Evolutionary conservation across 2,329 filamentous ascomycete genomes (phyloP).

Genomic region (Onygenales sp.): DNA sequence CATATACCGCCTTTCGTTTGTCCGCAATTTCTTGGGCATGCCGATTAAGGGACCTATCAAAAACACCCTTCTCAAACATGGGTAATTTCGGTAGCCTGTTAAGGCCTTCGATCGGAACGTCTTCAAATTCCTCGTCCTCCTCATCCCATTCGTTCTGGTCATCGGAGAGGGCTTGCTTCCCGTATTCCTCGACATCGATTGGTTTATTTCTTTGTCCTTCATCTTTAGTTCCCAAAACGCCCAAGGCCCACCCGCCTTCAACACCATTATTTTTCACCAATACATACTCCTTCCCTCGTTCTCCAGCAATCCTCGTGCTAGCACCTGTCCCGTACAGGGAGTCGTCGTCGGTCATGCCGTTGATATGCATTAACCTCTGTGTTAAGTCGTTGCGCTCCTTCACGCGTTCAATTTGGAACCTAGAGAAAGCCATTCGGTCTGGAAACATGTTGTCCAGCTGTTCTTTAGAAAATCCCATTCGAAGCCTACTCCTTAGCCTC

Average conservation of each 20-base stretch:
- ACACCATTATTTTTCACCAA: constrained; percentile 91
- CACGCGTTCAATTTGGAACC: constrained; percentile 91
- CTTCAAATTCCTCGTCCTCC: constrained; percentile 76
- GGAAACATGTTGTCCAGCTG: constrained; percentile 96
- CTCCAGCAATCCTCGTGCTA: constrained; percentile 49
- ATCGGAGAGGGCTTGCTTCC: constrained; percentile 41
- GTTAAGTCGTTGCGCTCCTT: constrained; percentile 88
- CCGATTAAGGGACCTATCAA: constrained; percentile 27
- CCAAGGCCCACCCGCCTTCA: constrained; percentile 91
- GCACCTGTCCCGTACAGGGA: constrained; percentile 54
- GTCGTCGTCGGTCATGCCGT: constrained; percentile 75
- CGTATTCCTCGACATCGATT: constrained; percentile 73
- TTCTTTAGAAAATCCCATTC: constrained; percentile 95
- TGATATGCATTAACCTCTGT: constrained; percentile 86
- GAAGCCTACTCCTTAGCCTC: constrained; percentile 70
- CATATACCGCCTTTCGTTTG: constrained; percentile 40
- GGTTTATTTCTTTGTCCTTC: constrained; percentile 73
- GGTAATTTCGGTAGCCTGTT: constrained; percentile 66
- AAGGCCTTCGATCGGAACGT: constrained; percentile 81
- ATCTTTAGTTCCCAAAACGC: constrained; percentile 80
- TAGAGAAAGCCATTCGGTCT: constrained; percentile 92
- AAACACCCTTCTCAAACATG: constrained; percentile 27
- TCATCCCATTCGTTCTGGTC: constrained; percentile 56
- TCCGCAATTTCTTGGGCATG: constrained; percentile 26
- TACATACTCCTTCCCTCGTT: constrained; percentile 88